Conservation (phyloP, 176 grass and related monocot species). For the Bonia amplexicaulis region DNA sequence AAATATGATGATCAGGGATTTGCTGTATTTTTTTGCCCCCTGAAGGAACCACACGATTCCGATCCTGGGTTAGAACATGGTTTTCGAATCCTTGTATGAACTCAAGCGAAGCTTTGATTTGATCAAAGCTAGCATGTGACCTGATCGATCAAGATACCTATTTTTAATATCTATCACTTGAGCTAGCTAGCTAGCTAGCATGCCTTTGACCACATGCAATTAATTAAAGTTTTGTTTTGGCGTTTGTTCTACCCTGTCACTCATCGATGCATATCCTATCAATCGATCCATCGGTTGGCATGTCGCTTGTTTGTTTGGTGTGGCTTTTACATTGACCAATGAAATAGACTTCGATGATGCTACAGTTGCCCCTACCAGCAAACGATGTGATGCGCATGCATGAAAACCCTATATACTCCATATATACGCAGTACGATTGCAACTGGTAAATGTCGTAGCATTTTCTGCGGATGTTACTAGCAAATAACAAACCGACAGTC, state of each 20-base stretch:
- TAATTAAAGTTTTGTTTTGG: background rate
- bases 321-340: background rate
- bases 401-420: no score
- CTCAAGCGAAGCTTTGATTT: background rate
- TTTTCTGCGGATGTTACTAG: background rate
- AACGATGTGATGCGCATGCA: background rate
- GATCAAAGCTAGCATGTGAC: slow-evolving; percentile 7
- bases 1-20: no score
- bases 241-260: background rate
- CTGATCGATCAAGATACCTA: background rate
- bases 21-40: background rate
- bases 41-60: no score
- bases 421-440: background rate
- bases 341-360: background rate
- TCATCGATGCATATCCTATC: background rate
- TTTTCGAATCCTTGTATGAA: background rate
- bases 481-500: background rate
- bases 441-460: background rate
- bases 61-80: no score
- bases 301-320: background rate
- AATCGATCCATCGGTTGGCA: background rate
- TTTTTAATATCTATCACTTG: background rate
- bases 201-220: background rate
- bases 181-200: background rate
- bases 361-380: background rate